Base-by-base conservation (phyloP, 805 yeast genomes). In the Blastobotrys chiropterorum region DNA sequence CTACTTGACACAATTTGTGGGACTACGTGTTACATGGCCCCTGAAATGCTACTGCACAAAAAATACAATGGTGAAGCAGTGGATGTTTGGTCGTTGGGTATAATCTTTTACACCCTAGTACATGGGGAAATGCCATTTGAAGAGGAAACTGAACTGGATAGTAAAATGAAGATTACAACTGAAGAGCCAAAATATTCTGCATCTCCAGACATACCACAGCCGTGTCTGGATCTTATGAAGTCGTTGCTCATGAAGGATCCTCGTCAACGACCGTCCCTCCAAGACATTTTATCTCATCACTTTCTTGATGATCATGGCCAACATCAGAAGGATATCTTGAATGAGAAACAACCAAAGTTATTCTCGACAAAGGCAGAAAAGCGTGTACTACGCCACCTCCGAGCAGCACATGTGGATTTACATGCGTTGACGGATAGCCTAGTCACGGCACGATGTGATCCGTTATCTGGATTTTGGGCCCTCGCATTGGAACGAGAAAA, bases 21-120 rank as follows among this genome's bases (percentile, higher is more conserved):
- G 2, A 92, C 98, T 0, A 82, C 90, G 0, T 95, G 89, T 2
- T 92, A 92, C 65, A 90, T 92, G 96, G 97, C 99, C 0, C 99
- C 99, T 0, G 99, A 92, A 64, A 72, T 94, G 55, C 72, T 90
- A 15, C 72, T 74, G 51, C 76, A 82, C 55, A 77, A 79, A 54
- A 81, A 82, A 45, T 90, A 90, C 65, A 81, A 82, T 42, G 98
- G 97, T 0, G 83, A 85, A 59, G 63, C 72, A 3, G 81, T 83
- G 1, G 99, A 92, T 65, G 81, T 86, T 4, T 92, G 99, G 99
- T 81, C 97, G 0, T 68, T 92, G 56, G 99, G 99, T 0, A 80
- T 94, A 8, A 89, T 94, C 14, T 69, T 92, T 6, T 94, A 84
- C 64, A 90, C 97, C 0, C 74, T 92, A 77, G 62, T 88, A 0